A percentile compares a stretch with the other conserved stretches of the same genome.
phyloP scores from a whole-genome alignment of 192 early-diverging fungal genomes.

The Mycoemilia scoparia region DNA sequence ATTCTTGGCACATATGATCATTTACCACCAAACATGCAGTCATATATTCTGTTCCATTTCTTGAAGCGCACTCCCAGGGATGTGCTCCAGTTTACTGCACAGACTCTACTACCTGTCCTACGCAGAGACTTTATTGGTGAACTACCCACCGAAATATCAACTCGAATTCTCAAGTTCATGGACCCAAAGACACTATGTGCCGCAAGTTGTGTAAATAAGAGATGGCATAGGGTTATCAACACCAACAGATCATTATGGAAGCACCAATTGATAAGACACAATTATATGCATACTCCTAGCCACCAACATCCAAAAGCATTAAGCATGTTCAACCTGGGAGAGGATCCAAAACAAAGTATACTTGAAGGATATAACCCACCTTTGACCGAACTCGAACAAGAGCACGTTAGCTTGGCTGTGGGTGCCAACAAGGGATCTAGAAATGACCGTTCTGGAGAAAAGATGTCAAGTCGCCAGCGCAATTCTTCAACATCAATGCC shows the following conservation, averaged over 20 bases:
- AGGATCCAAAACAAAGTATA: slow-evolving; percentile 7
- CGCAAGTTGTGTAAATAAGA: slow-evolving; percentile 59
- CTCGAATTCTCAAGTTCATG: slow-evolving; percentile 67
- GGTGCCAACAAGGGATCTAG: slow-evolving; percentile 11
- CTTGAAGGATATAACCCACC: slow-evolving; percentile 3
- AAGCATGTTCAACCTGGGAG: slow-evolving; percentile 19
- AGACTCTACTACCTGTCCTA: slow-evolving; percentile 72
- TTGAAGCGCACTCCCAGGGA: slow-evolving; percentile 62
- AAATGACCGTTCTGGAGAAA: neutral
- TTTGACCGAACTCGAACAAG: slow-evolving; percentile 11
- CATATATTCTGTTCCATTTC: slow-evolving; percentile 76
- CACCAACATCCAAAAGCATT: slow-evolving; percentile 20
- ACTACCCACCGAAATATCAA: slow-evolving; percentile 47
- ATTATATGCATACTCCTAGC: slow-evolving; percentile 8
- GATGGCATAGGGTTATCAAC: slow-evolving; percentile 65
- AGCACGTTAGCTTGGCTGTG: too few species aligned
- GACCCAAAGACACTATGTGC: slow-evolving; percentile 62
- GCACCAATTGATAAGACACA: slow-evolving; percentile 14
- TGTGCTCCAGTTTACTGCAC: slow-evolving; percentile 79
- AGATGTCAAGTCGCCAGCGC: too few species aligned
- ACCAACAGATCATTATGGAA: slow-evolving; percentile 34
- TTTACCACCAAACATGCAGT: slow-evolving; percentile 55
- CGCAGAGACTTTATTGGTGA: slow-evolving; percentile 77
- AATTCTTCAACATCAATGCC: too few species aligned
- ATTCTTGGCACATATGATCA: slow-evolving; percentile 65